Base-by-base conservation (phyloP, 805 yeast species). In the Sugiyamaella qingdaonensis region DNA sequence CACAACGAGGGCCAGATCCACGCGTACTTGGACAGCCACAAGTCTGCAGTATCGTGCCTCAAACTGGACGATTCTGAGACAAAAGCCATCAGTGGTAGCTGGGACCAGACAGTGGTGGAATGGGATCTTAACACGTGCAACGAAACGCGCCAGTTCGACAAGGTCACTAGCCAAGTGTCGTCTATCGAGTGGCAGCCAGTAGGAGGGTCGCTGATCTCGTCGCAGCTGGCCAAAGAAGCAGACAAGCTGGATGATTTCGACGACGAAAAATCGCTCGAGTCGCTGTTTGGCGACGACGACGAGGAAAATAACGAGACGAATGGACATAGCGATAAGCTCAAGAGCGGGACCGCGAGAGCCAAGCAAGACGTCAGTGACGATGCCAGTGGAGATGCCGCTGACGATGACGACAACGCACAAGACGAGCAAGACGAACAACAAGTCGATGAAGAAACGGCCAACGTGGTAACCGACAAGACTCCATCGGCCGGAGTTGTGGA, bases 91-190 rank as follows among this genome's bases (percentile, higher is more conserved):
- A 84, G 94, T 49, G 97, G 96, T 0, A 78, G 89, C 14, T 94
- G 98, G 99, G 99, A 94, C 71, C 85, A 81, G 68, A 73, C 78
- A 18, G 77, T 92, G 1, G 67, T 82, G 5, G 80, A 84, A 58
- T 92, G 97, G 96, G 99, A 94, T 68, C 73, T 94, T 55, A 78
- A 88, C 59, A 78, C 85, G 0, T 97, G 97, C 1, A 68, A 72
- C 14, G 66, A 74, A 9, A 63, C 74, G 2, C 75, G 75, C 10
- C 67, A 75, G 27, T 88, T 75, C 63, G 61, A 67, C 2, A 84
- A 82, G 1, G 75, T 83, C 32, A 74, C 86, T 0, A 94, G 97
- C 2, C 97, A 94, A 65, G 74, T 92, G 1, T 84, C 95, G 2
- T 78, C 83, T 43, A 65, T 92, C 10, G 86, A 85, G 54, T 86